Conservation (phyloP, 495 filamentous ascomycete genomes). For the Podospora fimiseda region DNA sequence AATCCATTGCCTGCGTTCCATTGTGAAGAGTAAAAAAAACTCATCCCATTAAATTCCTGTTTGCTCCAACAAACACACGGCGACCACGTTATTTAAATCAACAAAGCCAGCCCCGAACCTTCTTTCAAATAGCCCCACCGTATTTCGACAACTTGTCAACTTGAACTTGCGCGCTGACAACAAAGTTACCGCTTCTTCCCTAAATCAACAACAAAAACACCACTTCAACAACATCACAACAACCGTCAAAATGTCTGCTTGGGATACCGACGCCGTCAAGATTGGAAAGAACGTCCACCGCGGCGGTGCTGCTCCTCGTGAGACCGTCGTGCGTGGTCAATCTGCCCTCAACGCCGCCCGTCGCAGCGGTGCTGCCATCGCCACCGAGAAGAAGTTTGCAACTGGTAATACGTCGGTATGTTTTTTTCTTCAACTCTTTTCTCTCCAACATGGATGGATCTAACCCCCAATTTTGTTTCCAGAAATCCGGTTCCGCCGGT, state of each 20-base stretch:
- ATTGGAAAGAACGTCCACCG: slow-evolving; percentile 77
- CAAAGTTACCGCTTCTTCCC: background rate
- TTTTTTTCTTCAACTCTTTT: slow-evolving; percentile 17
- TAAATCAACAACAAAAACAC: slow-evolving; percentile 2
- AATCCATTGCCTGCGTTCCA: background rate
- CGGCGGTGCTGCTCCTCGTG: slow-evolving; percentile 56
- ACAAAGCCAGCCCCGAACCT: background rate
- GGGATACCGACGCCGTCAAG: slow-evolving; percentile 77
- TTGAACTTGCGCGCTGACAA: background rate
- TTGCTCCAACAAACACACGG: background rate
- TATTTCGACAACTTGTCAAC: background rate
- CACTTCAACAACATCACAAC: slow-evolving; percentile 7
- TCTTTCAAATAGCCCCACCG: background rate
- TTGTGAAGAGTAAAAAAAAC: too few species aligned
- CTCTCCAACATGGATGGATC: background rate
- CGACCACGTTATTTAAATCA: too few species aligned
- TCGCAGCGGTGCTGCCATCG: slow-evolving; percentile 66
- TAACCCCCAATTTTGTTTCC: slow-evolving; percentile 7
- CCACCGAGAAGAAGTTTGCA: slow-evolving; percentile 88
- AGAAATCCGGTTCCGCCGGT: slow-evolving; percentile 52
- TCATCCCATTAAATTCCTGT: background rate
- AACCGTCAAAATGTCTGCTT: slow-evolving; percentile 50
- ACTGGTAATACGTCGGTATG: slow-evolving; percentile 73
- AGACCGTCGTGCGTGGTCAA: slow-evolving; percentile 83
- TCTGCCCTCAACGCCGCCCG: slow-evolving; percentile 85